Percentiles rank a stretch among this genome's conserved stretches.
phyloP scores from a whole-genome alignment of 2,329 filamentous ascomycete genomes.

The Tolypocladium tundrense region DNA sequence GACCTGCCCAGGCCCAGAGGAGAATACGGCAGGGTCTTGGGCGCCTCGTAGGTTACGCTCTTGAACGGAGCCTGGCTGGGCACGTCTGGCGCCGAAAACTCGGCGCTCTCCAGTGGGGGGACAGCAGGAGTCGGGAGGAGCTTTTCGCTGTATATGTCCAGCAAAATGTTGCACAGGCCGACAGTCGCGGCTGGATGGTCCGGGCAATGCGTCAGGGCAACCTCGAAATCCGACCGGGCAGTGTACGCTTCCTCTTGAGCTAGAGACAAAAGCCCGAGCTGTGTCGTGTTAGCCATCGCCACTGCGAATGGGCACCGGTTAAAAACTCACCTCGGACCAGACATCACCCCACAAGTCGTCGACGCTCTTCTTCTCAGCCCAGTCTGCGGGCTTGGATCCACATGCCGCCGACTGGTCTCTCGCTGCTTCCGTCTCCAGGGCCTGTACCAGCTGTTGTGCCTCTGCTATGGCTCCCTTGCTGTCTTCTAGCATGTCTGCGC shows the following conservation, averaged over 20 bases:
- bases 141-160: slow-evolving; percentile 71
- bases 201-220: slow-evolving; percentile 66
- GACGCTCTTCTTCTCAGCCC: slow-evolving; percentile 71
- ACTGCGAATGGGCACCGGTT: not conserved
- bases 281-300: slow-evolving; percentile 14
- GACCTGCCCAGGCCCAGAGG: slow-evolving; percentile 36
- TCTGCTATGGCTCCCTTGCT: slow-evolving; percentile 70
- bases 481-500: slow-evolving; percentile 71
- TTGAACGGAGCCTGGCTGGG: not conserved
- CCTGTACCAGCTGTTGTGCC: slow-evolving; percentile 64
- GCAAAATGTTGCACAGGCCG: slow-evolving; percentile 71
- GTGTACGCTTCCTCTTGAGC: slow-evolving; percentile 53
- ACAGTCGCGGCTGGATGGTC: slow-evolving; percentile 76
- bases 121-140: slow-evolving; percentile 49
- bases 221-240: slow-evolving; percentile 71
- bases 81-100: slow-evolving; percentile 5
- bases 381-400: slow-evolving; percentile 54
- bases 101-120: slow-evolving; percentile 25
- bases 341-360: slow-evolving; percentile 82
- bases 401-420: slow-evolving; percentile 52
- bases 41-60: not conserved
- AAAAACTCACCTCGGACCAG: slow-evolving; percentile 59
- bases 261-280: slow-evolving; percentile 59
- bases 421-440: slow-evolving; percentile 56
- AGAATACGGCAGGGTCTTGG: slow-evolving; percentile 25